Base-by-base conservation (phyloP, 768 basidiomycete genomes). In the Boletus tylopilopsis region DNA sequence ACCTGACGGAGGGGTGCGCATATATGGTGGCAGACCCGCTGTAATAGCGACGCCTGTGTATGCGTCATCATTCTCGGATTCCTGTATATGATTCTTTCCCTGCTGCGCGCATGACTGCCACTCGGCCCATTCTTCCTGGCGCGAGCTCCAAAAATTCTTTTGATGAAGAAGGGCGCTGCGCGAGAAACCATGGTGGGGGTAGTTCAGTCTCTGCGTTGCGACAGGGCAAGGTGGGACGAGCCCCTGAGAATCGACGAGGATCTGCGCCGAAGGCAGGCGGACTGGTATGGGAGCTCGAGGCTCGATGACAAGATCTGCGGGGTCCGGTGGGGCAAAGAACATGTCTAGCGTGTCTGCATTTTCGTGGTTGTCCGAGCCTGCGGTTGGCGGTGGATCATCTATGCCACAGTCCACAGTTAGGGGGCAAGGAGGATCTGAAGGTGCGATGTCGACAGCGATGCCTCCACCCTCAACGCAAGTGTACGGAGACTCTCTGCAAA, bases 91-190 rank as follows among this genome's bases (percentile, higher is more conserved):
- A 27, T 49, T 13, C 24, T 42, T 37, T 16, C 44, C 38, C 37
- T 49, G 56, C 47, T 45, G 50, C 34, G 39, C 24, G 32, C 45
- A 51, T 45, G 58, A 55, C 36, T 62, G 60, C 59, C 71, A 71
- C 34, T 70, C 73, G 22, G 68, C 64, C 77, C 76, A 81, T 43
- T 75, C 72, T 41, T 78, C 78, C 49, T 78, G 75, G 18, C 82
- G 78, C 6, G 72, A 61, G 32, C 71, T 68, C 85, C 85, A 87
- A 55, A 87, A 75, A 63, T 68, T 77, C 60, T 84, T 87, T 55
- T 78, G 64, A 57, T 84, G 76, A 13, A 73, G 67, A 30, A 87
- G 73, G 2, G 80, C 79, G 50, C 76, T 77, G 16, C 78, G 77
- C 12, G 85, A 87, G 54, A 81, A 74, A 2, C 85, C 85, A 58